These are phyloP conservation scores for Chaetomium tenue DNA, from an alignment of 495 filamentous ascomycete genomes.

Conservation along the genomic window DNA sequence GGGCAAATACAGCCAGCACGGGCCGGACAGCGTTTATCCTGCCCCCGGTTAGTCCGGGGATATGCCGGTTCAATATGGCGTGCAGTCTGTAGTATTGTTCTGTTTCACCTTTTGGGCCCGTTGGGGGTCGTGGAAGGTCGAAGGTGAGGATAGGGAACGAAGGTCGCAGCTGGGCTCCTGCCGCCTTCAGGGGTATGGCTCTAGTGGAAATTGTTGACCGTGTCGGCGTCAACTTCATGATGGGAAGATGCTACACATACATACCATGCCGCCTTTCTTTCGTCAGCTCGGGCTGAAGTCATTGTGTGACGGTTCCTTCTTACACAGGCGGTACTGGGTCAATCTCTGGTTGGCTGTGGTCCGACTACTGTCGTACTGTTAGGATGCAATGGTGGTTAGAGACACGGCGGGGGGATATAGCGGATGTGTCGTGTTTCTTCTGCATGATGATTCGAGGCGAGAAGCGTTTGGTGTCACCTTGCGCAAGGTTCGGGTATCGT, in stretches of 20 bases:
- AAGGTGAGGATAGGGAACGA: not conserved
- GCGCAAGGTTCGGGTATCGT: not conserved
- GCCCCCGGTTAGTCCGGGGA: not conserved
- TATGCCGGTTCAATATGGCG: constrained; percentile 10
- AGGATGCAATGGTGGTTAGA: not conserved
- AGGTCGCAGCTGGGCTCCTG: not conserved
- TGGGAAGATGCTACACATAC: not conserved
- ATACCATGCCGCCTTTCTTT: not conserved
- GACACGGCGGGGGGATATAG: not conserved
- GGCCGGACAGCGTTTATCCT: constrained; percentile 14
- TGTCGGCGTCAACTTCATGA: not conserved
- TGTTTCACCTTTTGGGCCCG: not conserved
- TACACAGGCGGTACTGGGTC: not conserved
- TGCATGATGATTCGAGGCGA: not conserved
- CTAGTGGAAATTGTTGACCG: not conserved
- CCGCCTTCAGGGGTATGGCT: not conserved
- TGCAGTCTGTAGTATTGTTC: constrained; percentile 3
- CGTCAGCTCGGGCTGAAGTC: not conserved
- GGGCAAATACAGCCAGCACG: constrained; percentile 2
- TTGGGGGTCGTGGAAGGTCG: not conserved
- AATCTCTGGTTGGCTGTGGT: not conserved
- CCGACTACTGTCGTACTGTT: not conserved
- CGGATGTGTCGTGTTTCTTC: not conserved
- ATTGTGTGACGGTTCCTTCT: not conserved
- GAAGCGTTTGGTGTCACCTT: not conserved